Percentiles rank a stretch among this genome's conserved stretches.
These are phyloP conservation scores for Begonia loranthoides DNA, from an alignment of 306 rosid species.

Conservation along the genomic window DNA sequence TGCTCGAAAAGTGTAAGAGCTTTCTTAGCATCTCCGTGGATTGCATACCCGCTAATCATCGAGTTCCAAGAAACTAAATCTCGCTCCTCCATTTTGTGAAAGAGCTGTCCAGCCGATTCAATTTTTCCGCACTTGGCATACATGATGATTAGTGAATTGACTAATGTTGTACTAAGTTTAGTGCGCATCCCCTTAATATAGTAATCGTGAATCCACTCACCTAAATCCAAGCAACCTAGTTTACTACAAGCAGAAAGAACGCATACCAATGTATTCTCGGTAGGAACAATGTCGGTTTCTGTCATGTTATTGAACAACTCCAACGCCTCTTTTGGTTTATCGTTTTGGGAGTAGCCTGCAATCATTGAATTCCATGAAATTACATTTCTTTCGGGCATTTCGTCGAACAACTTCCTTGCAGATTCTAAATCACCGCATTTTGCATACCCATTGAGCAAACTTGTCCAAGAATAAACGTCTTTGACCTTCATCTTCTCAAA, in stretches of 20 bases:
- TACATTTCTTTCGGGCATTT: constrained; percentile 47
- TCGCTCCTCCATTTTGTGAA: constrained; percentile 27
- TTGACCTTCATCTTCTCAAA: constrained; percentile 40
- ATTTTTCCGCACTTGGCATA: constrained; percentile 75
- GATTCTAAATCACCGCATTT: constrained; percentile 49
- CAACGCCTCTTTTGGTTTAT: constrained; percentile 43
- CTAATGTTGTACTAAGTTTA: constrained; percentile 28
- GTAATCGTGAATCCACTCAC: constrained; percentile 36
- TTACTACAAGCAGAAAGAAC: constrained; percentile 70
- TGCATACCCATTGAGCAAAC: constrained; percentile 70
- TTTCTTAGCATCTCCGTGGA: constrained; percentile 40
- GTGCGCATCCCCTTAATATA: constrained; percentile 17
- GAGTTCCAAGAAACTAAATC: constrained; percentile 65
- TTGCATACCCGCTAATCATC: constrained; percentile 52
- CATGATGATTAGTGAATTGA: constrained; percentile 59
- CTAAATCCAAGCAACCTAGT: constrained; percentile 44
- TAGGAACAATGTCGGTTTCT: constrained; percentile 24
- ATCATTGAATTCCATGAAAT: constrained; percentile 71
- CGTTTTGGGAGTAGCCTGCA: constrained; percentile 66
- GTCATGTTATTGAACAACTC: constrained; percentile 48
- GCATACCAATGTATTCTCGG: constrained; percentile 55
- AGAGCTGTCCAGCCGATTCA: constrained; percentile 32
- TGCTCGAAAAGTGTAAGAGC: constrained; percentile 39
- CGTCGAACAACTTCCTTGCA: constrained; percentile 46
- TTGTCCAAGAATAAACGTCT: constrained; percentile 73